Conservation (phyloP, 257 asterid species). For the Apocynum venetum region DNA sequence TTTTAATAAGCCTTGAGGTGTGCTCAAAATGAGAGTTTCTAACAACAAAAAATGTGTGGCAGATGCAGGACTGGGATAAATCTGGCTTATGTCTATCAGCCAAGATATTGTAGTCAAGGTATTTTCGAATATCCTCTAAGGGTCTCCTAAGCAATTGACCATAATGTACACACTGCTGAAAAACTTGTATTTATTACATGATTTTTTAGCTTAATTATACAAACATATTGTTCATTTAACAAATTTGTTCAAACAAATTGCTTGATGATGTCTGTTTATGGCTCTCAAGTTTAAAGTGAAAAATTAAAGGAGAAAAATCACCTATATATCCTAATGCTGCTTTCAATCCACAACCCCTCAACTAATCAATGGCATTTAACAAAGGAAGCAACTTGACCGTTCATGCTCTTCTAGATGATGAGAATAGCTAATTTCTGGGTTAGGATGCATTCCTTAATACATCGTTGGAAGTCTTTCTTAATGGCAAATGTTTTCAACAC, state of each 20-base stretch:
- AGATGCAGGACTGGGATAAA: conserved; percentile 33
- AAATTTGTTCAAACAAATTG: background rate
- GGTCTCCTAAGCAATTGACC: background rate
- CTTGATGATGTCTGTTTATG: too few relatives aligned
- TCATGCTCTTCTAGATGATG: background rate
- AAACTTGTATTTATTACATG: background rate
- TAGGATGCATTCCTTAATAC: too few relatives aligned
- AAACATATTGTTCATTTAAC: background rate
- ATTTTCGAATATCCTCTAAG: conserved; percentile 2
- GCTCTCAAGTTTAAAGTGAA: too few relatives aligned
- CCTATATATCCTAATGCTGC: conserved; percentile 22
- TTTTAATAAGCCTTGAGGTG: conserved; percentile 30
- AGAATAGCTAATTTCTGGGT: too few relatives aligned
- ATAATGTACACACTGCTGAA: background rate
- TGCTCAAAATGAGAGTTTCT: conserved; percentile 19
- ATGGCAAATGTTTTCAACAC: background rate
- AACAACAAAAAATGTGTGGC: conserved; percentile 24
- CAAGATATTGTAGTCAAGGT: conserved; percentile 59
- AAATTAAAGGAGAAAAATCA: conserved; percentile 27
- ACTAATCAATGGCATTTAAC: background rate
- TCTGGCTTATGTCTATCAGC: conserved; percentile 36
- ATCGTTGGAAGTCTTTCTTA: too few relatives aligned
- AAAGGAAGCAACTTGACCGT: background rate
- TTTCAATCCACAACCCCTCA: background rate
- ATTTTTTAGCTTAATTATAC: background rate